Evolutionary conservation across 495 filamentous ascomycete species (phyloP), one percentile per base, ranked within the genome.

Genomic region (Cetradonia linearis): DNA sequence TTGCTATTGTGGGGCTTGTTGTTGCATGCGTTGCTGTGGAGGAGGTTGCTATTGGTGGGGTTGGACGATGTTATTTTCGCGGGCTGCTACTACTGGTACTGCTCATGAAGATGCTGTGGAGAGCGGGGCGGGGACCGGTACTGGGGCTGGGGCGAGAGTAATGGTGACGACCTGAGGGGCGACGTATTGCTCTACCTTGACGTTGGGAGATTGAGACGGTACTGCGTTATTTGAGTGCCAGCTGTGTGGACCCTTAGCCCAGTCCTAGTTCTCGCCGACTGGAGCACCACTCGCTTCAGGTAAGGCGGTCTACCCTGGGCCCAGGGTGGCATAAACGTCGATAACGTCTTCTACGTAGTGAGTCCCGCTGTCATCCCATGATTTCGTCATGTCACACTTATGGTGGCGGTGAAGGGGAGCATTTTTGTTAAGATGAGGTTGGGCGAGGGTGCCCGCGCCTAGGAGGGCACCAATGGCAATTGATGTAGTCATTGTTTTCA

Each of bases 371-470:
- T 52, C 14, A 4, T 52, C 30, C 42, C 37, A 54, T 30, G 14
- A 2, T 10, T 54, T 55, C 23, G n/a, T 37, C 28, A 42, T 10
- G 23, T 63, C 33, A 44, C 61, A 56, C 47, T 54, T 58, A 13
- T 49, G 54, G 42, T 58, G 55, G 25, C 48, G 33, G 27, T 63
- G 61, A 23, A 63, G 25, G 27, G 58, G 48, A 23, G 53, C 28
- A 33, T 42, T 18, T 46, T 30, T 54, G 27, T 30, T 54, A 16
- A 52, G 6, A 20, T 54, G 28, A 20, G 61, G 61, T 20, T 63
- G 61, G 20, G 61, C 61, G 27, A 63, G 25, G 25, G 48, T 56
- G 36, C 44, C 55, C 30, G 61, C 56, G 56, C 61, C 47, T 37
- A 63, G 23, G 18, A 63, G 48, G 50, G 56, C 33, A 28, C 36